Conservation (phyloP, 169 alveolate species). For the Eimeria sp. region DNA sequence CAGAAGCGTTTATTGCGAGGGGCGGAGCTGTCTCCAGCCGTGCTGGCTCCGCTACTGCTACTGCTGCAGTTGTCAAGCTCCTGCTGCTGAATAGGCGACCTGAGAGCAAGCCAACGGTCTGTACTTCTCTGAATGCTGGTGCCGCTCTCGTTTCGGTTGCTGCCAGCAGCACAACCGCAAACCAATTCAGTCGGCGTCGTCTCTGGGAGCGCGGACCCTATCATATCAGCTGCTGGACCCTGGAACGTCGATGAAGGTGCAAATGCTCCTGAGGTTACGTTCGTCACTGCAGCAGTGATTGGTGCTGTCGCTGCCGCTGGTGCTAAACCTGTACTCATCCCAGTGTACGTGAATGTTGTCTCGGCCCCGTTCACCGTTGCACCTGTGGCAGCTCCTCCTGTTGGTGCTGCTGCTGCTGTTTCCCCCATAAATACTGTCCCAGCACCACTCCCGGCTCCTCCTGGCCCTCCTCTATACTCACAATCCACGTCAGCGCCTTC, state of each 20-base stretch:
- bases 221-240: background rate
- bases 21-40: background rate
- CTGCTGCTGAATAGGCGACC: background rate
- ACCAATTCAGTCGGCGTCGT: background rate
- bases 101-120: background rate
- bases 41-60: background rate
- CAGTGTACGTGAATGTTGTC: background rate
- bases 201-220: background rate
- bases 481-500: background rate
- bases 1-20: background rate
- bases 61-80: background rate
- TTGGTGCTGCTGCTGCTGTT: background rate
- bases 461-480: background rate
- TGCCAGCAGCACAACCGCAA: background rate
- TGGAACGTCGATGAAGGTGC: background rate
- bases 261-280: background rate
- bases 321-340: background rate
- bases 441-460: background rate
- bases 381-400: background rate
- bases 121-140: background rate
- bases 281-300: background rate
- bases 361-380: background rate
- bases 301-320: background rate
- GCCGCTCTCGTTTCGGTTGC: background rate
- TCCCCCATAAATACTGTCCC: background rate